Evolutionary conservation across 1,284 basidiomycete genomes (phyloP), one percentile per base, ranked within the genome.

Genomic region (Rhizoctonia solani): DNA sequence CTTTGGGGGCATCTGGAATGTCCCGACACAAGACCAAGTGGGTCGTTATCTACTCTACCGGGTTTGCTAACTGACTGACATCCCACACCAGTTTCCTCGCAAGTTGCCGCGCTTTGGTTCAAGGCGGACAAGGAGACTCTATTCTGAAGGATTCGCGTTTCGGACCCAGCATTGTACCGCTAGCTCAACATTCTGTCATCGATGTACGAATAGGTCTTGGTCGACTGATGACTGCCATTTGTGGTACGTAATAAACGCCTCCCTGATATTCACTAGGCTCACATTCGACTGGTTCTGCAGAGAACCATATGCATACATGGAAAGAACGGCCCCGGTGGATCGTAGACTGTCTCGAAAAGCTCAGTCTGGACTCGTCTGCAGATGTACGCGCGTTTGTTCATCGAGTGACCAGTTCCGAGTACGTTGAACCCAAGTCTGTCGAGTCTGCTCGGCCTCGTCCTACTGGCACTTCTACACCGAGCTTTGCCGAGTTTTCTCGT

Each of bases 161-260:
- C 70, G 84, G 93, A 76, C 77, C 81, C 53, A 77, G 81, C 14
- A 77, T 97, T 11, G 77, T 80, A 32, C 74, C 76, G 53, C 81
- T 97, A 53, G 84, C 85, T 14, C 74, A 79, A 39, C 93, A 96
- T 74, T 75, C 74, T n/a, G 86, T 98, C 25, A 81, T 93, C 54
- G 94, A 95, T 72, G 93, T 98, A 52, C 85, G 94, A 46, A 92
- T 98, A 68, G 89, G 87, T 5, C 82, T 95, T 1, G 88, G 94
- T 13, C 84, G 91, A 49, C 80, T 91, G 32, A 77, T 87, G 21
- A 83, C 83, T 41, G 75, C 78, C 46, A 76, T 88, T 54, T 83
- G 80, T 71, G 81, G 86, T 85, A 74, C 74, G 83, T 77, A 53
- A 69, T 41, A n/a, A n/a, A n/a, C n/a, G n/a, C n/a, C n/a, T n/a